A percentile compares a stretch with the other conserved stretches of the same genome.
Evolutionary conservation across 2,329 filamentous ascomycete species (phyloP).

Genomic region (Talaromyces sp.): DNA sequence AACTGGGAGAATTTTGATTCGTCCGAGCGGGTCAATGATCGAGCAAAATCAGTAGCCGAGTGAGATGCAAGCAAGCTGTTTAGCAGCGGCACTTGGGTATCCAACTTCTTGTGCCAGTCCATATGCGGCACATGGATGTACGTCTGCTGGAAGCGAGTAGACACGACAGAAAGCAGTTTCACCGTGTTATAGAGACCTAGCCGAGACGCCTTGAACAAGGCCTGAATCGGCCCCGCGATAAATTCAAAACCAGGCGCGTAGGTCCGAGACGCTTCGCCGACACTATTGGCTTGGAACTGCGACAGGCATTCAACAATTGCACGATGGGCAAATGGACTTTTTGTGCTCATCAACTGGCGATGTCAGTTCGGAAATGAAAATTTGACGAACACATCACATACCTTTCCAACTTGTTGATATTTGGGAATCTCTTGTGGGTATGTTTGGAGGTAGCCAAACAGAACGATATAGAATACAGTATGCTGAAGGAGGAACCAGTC

Average conservation of each 20-base stretch:
- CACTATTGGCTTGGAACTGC: slow-evolving; percentile 16
- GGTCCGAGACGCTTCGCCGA: slow-evolving; percentile 13
- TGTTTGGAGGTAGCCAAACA: slow-evolving; percentile 26
- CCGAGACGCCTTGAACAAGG: slow-evolving; percentile 27
- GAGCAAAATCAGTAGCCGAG: slow-evolving; percentile 28
- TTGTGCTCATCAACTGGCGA: slow-evolving; percentile 27
- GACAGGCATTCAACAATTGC: slow-evolving; percentile 27
- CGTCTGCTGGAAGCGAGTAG: slow-evolving; percentile 27
- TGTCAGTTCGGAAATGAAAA: neutral
- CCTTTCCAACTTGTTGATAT: slow-evolving; percentile 34
- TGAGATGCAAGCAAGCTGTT: slow-evolving; percentile 29
- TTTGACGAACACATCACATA: slow-evolving; percentile 13
- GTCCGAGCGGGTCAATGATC: slow-evolving; percentile 25
- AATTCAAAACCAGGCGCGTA: slow-evolving; percentile 26
- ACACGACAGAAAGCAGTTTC: slow-evolving; percentile 32
- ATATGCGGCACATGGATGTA: slow-evolving; percentile 31
- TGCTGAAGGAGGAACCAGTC: slow-evolving; percentile 38
- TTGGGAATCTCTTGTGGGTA: slow-evolving; percentile 26
- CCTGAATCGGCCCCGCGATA: slow-evolving; percentile 33
- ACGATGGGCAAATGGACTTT: slow-evolving; percentile 35
- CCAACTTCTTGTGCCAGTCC: slow-evolving; percentile 30
- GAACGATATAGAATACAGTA: slow-evolving; percentile 28
- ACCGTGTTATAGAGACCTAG: slow-evolving; percentile 27
- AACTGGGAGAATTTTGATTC: slow-evolving; percentile 26
- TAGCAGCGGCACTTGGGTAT: slow-evolving; percentile 26